Evolutionary conservation across 176 grass and related monocot genomes (phyloP).

Genomic region (Olyra latifolia): DNA sequence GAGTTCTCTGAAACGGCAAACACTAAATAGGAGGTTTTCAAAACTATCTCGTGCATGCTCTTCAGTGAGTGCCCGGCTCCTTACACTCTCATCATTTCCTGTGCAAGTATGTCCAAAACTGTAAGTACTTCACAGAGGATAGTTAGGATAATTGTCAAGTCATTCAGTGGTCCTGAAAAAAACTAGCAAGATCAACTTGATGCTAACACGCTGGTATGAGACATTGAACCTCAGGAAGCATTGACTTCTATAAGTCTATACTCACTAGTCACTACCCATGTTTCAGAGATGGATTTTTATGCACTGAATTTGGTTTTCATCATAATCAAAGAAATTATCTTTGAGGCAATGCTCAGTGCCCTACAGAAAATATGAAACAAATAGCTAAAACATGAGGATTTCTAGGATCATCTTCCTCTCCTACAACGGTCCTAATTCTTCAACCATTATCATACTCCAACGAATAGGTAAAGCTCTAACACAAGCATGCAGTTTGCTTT

Average conservation of each 20-base stretch:
- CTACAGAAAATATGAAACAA: not conserved
- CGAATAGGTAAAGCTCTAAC: not conserved
- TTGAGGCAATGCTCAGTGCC: not conserved
- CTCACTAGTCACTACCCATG: not conserved
- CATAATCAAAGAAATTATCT: not conserved
- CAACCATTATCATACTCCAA: not conserved
- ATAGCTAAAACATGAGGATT: not conserved
- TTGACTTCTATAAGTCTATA: not conserved
- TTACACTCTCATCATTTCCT: conserved; percentile 80
- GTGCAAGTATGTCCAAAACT: conserved; percentile 26
- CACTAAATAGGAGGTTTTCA: conserved; percentile 93
- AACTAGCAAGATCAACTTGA: conserved; percentile 12
- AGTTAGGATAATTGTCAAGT: not conserved
- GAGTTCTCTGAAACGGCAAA: conserved; percentile 94
- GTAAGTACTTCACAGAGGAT: not conserved
- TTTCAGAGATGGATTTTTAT: not conserved
- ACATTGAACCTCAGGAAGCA: not conserved
- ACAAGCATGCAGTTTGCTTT: not conserved
- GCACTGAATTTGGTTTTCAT: not conserved
- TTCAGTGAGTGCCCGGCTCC: conserved; percentile 77
- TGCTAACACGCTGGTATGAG: not conserved
- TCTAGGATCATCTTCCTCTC: not conserved
- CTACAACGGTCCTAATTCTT: not conserved
- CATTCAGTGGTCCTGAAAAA: not conserved
- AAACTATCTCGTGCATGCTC: conserved; percentile 97